Percentiles rank a stretch among this genome's conserved stretches.
Evolutionary conservation across 2,329 filamentous ascomycete genomes (phyloP).

Genomic region (Pseudocercospora eumusae): DNA sequence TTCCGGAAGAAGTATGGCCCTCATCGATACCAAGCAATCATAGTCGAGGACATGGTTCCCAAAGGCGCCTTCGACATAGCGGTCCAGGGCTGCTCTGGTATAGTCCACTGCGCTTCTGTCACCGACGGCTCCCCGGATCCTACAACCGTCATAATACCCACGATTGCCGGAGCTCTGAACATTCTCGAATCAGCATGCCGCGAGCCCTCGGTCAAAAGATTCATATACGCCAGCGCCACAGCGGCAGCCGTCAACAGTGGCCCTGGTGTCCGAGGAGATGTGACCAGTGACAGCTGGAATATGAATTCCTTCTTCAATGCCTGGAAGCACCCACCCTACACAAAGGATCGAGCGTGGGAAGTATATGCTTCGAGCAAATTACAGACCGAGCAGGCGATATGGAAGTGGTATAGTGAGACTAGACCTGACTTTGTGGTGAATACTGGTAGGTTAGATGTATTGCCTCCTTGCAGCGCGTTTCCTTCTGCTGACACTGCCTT

Average conservation of each 20-base stretch:
- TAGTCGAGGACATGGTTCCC: slow-evolving; percentile 44
- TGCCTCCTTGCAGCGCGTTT: not conserved
- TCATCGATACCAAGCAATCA: slow-evolving; percentile 43
- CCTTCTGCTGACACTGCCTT: not conserved
- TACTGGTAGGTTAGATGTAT: slow-evolving; percentile 19
- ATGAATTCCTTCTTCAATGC: slow-evolving; percentile 38
- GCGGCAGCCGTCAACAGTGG: slow-evolving; percentile 39
- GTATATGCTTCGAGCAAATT: slow-evolving; percentile 49
- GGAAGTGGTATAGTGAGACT: slow-evolving; percentile 47
- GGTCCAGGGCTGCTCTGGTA: slow-evolving; percentile 45
- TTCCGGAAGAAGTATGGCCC: slow-evolving; percentile 34
- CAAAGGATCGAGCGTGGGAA: slow-evolving; percentile 25
- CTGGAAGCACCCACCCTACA: slow-evolving; percentile 37
- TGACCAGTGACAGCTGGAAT: slow-evolving; percentile 44
- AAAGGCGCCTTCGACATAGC: slow-evolving; percentile 45
- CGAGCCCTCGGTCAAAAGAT: slow-evolving; percentile 46
- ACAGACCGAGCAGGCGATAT: slow-evolving; percentile 47
- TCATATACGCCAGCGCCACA: slow-evolving; percentile 47
- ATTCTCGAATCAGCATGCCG: slow-evolving; percentile 46
- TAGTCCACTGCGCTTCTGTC: slow-evolving; percentile 52
- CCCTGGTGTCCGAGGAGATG: slow-evolving; percentile 35
- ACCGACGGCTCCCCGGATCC: slow-evolving; percentile 45
- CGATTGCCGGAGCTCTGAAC: slow-evolving; percentile 40
- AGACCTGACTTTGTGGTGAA: slow-evolving; percentile 48
- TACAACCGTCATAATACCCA: slow-evolving; percentile 47